Conservation (phyloP, 805 yeast genomes). For the Cyberlindnera maclurae region DNA sequence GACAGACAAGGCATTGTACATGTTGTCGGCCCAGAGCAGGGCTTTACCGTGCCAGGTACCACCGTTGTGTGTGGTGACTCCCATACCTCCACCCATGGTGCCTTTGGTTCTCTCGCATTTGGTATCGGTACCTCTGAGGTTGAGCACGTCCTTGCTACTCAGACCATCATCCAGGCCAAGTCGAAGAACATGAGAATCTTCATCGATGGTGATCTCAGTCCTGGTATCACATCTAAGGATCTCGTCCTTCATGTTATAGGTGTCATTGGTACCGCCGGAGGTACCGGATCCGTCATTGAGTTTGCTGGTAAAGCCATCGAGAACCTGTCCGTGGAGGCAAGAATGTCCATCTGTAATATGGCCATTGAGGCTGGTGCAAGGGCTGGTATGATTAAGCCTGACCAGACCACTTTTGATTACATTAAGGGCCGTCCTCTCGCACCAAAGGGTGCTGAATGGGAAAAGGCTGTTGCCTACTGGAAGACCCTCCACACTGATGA, state of each 20-base stretch:
- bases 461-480: constrained; percentile 91
- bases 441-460: constrained; percentile 93
- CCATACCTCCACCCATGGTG: constrained; percentile 98
- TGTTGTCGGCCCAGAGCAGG: constrained; percentile 98
- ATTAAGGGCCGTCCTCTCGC: constrained; percentile 91
- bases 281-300: constrained; percentile 95
- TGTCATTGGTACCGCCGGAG: constrained; percentile 98
- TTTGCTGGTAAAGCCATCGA: constrained; percentile 95
- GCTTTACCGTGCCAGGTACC: constrained; percentile 96
- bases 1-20: constrained; percentile 97
- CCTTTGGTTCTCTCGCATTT: constrained; percentile 94
- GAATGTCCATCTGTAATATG: constrained; percentile 99
- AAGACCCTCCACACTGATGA: constrained; percentile 78
- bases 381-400: constrained; percentile 99
- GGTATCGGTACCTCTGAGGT: constrained; percentile 99
- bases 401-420: constrained; percentile 80
- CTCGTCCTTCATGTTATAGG: constrained; percentile 91
- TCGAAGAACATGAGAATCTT: constrained; percentile 92
- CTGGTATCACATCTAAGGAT: constrained; percentile 95
- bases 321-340: constrained; percentile 87
- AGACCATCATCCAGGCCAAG: constrained; percentile 88
- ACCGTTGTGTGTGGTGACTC: constrained; percentile 99
- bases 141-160: constrained; percentile 97
- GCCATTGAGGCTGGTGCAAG: constrained; percentile 98
- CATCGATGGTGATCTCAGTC: constrained; percentile 75